A percentile compares a stretch with the other conserved stretches of the same genome.
These are phyloP conservation scores for Skeletonema tropicum DNA, from an alignment of 108 stramenopile species.

Conservation along the genomic window DNA sequence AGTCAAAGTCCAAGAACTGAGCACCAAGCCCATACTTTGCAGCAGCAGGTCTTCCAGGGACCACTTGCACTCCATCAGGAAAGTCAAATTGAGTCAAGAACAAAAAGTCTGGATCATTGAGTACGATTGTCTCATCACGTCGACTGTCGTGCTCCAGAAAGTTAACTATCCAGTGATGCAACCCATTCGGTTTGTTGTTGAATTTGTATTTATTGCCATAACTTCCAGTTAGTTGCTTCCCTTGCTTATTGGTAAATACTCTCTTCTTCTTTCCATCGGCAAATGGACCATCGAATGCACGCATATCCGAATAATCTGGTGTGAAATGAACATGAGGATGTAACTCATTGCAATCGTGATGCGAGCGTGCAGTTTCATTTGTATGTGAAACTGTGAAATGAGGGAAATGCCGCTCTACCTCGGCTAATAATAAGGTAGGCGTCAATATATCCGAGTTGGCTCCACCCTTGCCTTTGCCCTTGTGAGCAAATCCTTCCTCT, in stretches of 20 bases:
- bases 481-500: constrained; percentile 21
- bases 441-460: constrained; percentile 49
- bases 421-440: constrained; percentile 21
- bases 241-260: constrained; percentile 35
- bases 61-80: constrained; percentile 20
- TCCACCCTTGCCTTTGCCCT: constrained; percentile 44
- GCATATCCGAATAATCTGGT: constrained; percentile 59
- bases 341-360: constrained; percentile 23
- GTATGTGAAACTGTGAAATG: constrained; percentile 27
- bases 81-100: constrained; percentile 55
- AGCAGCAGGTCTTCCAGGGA: constrained; percentile 48
- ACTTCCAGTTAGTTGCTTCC: constrained; percentile 33
- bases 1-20: constrained; percentile 60
- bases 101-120: constrained; percentile 66
- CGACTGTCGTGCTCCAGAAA: constrained; percentile 30
- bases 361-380: constrained; percentile 14
- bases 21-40: constrained; percentile 57
- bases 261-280: constrained; percentile 51
- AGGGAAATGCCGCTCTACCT: constrained; percentile 49
- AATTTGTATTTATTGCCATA: constrained; percentile 59
- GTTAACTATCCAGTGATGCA: constrained; percentile 48
- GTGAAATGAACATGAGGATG: constrained; percentile 56
- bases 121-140: constrained; percentile 46
- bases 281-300: constrained; percentile 51
- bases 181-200: constrained; percentile 62